Evolutionary conservation across 805 yeast species (phyloP), one percentile per base, ranked within the genome.

Genomic region (Monosporozyma yasuniensis): DNA sequence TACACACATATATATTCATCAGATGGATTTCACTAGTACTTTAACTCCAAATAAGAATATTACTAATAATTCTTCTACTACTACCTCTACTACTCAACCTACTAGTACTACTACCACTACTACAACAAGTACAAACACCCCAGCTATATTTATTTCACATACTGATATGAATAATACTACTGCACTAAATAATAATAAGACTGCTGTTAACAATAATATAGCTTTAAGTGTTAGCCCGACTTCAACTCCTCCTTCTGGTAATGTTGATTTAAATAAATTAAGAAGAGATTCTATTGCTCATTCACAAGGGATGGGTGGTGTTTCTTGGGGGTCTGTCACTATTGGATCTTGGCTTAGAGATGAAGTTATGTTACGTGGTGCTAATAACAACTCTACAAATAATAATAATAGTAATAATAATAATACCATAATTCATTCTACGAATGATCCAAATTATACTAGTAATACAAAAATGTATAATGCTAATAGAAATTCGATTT

Each of bases 221-320:
- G 28, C 49, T 9, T 28, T 18, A 4, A 50, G 49, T 37, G 43
- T 50, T 4, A 50, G 52, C 44, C 52, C 52, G 46, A 47, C 50
- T 14, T 41, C 34, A 18, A 22, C 46, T 2, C 19, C 28, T 18
- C 30, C 25, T 21, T 23, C 27, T 2, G 44, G 27, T 18, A 44
- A 44, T n/a, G 38, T 44, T 30, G 27, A 44, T 34, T n/a, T 30
- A 12, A 34, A n/a, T 19, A 48, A 53, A 22, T 30, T 52, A 27
- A 48, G 57, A 41, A 75, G 97, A 55, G 98, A 91, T 60, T 81
- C 90, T 51, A 81, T 93, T 51, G 96, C 97, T 28, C 98, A 91
- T 65, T 84, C 96, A 2, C 96, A 88, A 65, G 98, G 98, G 10
- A 87, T 93, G 83, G 98, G 98, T 42, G 99, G 98, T 44, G 86